Conservation (phyloP, 257 asterid genomes). For the Solanum rostratum region DNA sequence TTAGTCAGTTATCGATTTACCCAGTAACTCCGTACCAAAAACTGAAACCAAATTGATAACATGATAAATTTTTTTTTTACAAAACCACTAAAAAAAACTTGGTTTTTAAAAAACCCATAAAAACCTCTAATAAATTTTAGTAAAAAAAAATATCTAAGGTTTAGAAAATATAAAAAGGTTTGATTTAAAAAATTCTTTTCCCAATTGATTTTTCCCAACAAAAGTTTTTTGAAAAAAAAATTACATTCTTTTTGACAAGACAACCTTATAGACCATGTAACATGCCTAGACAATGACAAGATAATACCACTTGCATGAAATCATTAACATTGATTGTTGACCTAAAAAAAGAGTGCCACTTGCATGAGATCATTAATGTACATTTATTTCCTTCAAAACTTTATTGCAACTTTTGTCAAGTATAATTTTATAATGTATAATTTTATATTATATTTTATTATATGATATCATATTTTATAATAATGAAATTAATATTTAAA, state of each 20-base stretch:
- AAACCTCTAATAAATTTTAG: neutral
- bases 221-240: too few species aligned
- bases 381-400: neutral
- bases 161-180: neutral
- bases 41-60: too few species aligned
- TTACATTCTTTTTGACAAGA: neutral
- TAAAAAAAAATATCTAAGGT: neutral
- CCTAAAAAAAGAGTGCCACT: neutral
- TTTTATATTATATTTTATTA: neutral
- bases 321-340: neutral
- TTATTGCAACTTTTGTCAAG: accelerated
- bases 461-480: neutral
- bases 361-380: neutral
- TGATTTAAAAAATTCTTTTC: neutral
- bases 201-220: neutral
- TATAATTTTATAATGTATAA: neutral
- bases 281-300: neutral
- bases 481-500: neutral
- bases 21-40: too few species aligned
- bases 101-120: too few species aligned
- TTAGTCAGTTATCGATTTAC: too few species aligned
- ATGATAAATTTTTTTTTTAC: too few species aligned
- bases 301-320: neutral
- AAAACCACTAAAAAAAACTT: too few species aligned
- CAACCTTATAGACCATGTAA: neutral